Base-by-base conservation (phyloP, 202 grass and related monocot genomes). In the Setaria viridis region DNA sequence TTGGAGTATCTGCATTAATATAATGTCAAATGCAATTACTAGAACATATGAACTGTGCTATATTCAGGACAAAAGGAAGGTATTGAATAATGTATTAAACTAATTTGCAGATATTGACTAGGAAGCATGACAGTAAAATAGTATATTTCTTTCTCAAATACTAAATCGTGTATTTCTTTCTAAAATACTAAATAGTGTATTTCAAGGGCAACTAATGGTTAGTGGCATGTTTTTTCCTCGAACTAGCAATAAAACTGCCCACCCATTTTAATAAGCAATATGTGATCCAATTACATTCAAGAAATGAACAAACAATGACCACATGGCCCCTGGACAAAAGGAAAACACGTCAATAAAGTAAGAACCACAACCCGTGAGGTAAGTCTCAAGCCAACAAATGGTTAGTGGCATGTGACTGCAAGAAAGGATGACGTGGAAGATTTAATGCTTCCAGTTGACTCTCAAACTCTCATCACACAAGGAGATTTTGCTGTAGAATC, bases 1-100 rank as follows among this genome's bases (percentile, higher is more conserved):
- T 91, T 96, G 21, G 93, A 91, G 89, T 94, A 96, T 85, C 97
- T 96, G 88, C 79, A 91, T 80, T 64, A 78, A 84, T 50, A 83
- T 54, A 81, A 59, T 72, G 21, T 67, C 49, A 67, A 59, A 84
- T 60, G 63, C 37, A 78, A 53, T 49, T 49, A 5, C 75, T 6
- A 39, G 7, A 47, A 79, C 76, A 43, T 60, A 71, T 55, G 56
- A 87, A 10, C 4, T 45, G 70, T 58, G 77, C 9, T 76, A 74
- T 84, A 30, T 73, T 87, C 53, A 64, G 30, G 17, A 84, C n/a
- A 80, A 85, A 69, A 35, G 6, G 68, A 76, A 55, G 14, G 30
- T 41, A 90, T 2, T 60, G 68, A 47, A 69, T 53, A 80, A 43
- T 76, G 86, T 63, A 71, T 68, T 68, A 73, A 74, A 79, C 41